Conservation (phyloP, 345 rosid species). For the Cardamine chenopodiifolia region DNA sequence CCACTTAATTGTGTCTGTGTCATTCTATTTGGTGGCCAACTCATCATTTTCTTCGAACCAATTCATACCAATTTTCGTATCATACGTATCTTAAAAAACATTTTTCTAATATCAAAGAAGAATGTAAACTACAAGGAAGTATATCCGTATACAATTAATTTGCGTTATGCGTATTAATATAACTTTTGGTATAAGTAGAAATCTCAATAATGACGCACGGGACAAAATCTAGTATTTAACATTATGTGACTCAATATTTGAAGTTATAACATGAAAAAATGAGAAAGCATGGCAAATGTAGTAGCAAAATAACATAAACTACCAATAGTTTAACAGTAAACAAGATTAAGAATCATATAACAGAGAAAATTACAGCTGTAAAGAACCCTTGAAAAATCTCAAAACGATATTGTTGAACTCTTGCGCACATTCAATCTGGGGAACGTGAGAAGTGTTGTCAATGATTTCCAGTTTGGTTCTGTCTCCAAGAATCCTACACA, state of each 20-base stretch:
- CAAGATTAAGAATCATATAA: slow-evolving; percentile 24
- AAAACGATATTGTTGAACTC: slow-evolving; percentile 59
- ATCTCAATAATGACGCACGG: neutral
- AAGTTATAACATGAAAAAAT: slow-evolving; percentile 3
- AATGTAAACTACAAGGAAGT: neutral
- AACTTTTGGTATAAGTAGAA: neutral
- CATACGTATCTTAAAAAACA: neutral
- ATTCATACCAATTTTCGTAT: neutral
- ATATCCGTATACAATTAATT: neutral
- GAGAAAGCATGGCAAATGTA: slow-evolving; percentile 1
- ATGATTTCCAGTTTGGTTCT: slow-evolving; percentile 65
- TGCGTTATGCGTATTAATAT: neutral
- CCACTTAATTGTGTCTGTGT: slow-evolving; percentile 8
- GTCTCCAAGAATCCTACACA: slow-evolving; percentile 70
- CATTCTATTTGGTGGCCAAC: slow-evolving; percentile 29
- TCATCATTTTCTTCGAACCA: neutral
- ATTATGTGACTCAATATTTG: neutral
- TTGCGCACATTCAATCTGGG: slow-evolving; percentile 63
- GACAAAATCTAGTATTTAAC: neutral
- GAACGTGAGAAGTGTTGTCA: slow-evolving; percentile 70
- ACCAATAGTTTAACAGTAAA: neutral
- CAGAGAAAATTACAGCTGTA: neutral
- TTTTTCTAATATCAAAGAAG: neutral
- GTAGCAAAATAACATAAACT: neutral
- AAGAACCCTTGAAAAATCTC: slow-evolving; percentile 49